These are phyloP conservation scores for Vanrija pseudolonga DNA, from an alignment of 1,284 basidiomycete species.

Conservation along the genomic window DNA sequence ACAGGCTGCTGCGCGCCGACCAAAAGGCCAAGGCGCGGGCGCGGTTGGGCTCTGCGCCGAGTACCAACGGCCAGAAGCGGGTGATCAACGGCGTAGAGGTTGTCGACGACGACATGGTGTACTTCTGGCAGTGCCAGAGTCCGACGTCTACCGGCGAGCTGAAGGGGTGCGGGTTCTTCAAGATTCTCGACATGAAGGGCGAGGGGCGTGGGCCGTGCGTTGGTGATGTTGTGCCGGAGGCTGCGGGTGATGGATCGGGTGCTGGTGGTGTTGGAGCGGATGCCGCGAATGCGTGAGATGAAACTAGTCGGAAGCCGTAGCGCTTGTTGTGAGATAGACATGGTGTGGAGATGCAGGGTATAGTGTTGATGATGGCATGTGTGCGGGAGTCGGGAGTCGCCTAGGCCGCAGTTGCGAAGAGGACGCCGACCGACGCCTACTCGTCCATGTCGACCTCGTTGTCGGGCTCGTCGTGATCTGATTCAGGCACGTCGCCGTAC, in stretches of 20 bases:
- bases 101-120: conserved; percentile 53
- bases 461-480: conserved; percentile 42
- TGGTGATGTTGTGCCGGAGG: conserved; percentile 18
- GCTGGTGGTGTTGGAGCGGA: neutral
- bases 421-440: neutral
- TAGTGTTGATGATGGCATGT: neutral
- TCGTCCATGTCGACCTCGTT: conserved; percentile 22
- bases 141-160: conserved; percentile 71
- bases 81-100: conserved; percentile 8
- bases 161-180: conserved; percentile 79
- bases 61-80: neutral
- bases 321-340: neutral
- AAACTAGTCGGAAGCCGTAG: neutral
- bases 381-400: no score
- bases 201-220: conserved; percentile 60
- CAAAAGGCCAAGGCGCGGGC: conserved; percentile 47
- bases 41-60: conserved; percentile 5
- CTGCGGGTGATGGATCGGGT: neutral
- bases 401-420: no score
- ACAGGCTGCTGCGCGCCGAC: conserved; percentile 48
- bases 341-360: neutral
- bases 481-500: conserved; percentile 35
- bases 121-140: conserved; percentile 84
- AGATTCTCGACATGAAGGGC: conserved; percentile 66
- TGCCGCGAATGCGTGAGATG: neutral